Base-by-base conservation (phyloP, 2,329 filamentous ascomycete genomes). In the Penicillium aurantiogriseum region DNA sequence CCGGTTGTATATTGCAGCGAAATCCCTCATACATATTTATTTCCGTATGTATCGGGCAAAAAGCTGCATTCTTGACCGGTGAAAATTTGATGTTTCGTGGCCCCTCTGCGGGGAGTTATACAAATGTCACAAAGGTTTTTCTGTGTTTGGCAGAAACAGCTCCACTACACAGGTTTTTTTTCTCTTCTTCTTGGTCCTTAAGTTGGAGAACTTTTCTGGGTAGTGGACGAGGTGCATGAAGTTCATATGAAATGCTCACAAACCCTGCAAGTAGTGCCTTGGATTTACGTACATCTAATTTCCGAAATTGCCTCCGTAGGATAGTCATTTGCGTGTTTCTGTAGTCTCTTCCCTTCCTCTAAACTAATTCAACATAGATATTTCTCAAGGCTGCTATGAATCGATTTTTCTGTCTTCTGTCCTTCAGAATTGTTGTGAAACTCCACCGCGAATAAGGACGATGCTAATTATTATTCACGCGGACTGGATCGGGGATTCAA, bases 171-270 rank as follows among this genome's bases (percentile, higher is more conserved):
- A 56, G 57, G 33, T 63, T 54, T 58, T 61, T 61, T 59, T 50
- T 33, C 29, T 44, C 38, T 27, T n/a, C 19, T 45, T 53, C 45
- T 53, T 40, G 23, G 40, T 64, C 63, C 61, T 67, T 67, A 63
- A 67, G 64, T 38, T 57, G 31, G 31, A 25, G 44, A 49, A 54
- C 21, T 33, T 57, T 63, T 54, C 35, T 38, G 55, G 65, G 65
- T 67, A 52, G 65, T 64, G 54, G 56, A 67, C 64, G 59, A 65
- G 59, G 45, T 58, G 60, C 61, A 51, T 62, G 47, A 63, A 61
- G 40, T 43, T 51, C 57, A 53, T 54, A 58, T 59, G 46, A 43
- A 40, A 43, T 39, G 23, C 43, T 19, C 29, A 2, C 25, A 39
- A 36, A 5, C 25, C 35, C 27, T 25, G 15, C 35, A 40, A 33